These are phyloP conservation scores for Cucurbita maxima DNA, from an alignment of 306 rosid species.

Conservation along the genomic window DNA sequence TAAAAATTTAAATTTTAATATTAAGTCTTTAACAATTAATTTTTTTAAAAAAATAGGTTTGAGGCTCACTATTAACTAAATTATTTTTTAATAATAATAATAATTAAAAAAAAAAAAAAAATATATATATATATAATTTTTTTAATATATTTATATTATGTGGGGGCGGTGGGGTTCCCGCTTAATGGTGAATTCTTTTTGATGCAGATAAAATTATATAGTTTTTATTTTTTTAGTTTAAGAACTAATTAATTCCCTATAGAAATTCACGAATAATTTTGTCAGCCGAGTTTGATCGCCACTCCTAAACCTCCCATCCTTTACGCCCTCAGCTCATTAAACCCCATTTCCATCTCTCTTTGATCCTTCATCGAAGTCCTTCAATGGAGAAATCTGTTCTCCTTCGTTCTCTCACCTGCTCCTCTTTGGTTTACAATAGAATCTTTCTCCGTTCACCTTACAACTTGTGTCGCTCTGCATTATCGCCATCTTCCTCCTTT, in stretches of 20 bases:
- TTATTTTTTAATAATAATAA: no score
- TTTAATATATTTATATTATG: no score
- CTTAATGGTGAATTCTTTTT: no score
- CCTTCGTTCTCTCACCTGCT: slow-evolving; percentile 49
- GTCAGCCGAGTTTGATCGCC: neutral
- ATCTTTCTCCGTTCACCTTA: slow-evolving; percentile 35
- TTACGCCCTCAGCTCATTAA: neutral
- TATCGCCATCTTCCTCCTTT: slow-evolving; percentile 2
- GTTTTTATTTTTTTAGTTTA: no score
- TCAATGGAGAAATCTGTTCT: slow-evolving; percentile 66
- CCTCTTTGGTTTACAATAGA: slow-evolving; percentile 30
- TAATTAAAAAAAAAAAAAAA: neutral
- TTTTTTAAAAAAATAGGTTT: no score
- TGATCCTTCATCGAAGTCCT: neutral
- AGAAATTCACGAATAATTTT: neutral
- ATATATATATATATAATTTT: no score
- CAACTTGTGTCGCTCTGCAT: neutral
- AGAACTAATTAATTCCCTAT: no score
- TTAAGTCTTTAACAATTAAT: no score
- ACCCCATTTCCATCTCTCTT: neutral
- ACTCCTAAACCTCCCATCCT: slow-evolving; percentile 3
- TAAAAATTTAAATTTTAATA: no score
- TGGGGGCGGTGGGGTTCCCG: no score
- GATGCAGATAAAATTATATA: no score
- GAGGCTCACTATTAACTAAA: no score